These are phyloP conservation scores for Quercus rubra DNA, from an alignment of 306 rosid species.

Conservation along the genomic window DNA sequence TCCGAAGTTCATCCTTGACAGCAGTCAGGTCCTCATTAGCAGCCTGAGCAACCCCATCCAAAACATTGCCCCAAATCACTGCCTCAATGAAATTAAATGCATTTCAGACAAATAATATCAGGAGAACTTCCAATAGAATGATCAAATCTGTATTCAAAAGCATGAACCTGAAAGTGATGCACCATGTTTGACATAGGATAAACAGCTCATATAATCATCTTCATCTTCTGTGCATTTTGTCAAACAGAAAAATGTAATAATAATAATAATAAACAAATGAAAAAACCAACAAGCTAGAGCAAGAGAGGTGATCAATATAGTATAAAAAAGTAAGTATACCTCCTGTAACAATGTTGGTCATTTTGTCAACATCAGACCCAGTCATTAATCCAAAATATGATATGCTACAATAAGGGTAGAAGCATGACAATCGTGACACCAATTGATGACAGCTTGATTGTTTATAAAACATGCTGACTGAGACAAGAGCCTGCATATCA, in stretches of 20 bases:
- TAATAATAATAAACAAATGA: neutral
- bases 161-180: slow-evolving; percentile 79
- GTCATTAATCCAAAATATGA: slow-evolving; percentile 67
- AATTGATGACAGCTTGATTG: slow-evolving; percentile 39
- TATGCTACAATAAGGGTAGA: slow-evolving; percentile 70
- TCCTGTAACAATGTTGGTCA: slow-evolving; percentile 42
- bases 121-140: neutral
- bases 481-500: slow-evolving; percentile 65
- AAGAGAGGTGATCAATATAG: slow-evolving; percentile 4
- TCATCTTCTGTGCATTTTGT: slow-evolving; percentile 48
- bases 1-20: slow-evolving; percentile 54
- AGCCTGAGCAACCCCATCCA: slow-evolving; percentile 51
- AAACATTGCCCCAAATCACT: slow-evolving; percentile 80
- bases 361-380: slow-evolving; percentile 48
- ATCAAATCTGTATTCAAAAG: slow-evolving; percentile 12
- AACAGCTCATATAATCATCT: slow-evolving; percentile 46
- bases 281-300: slow-evolving; percentile 8
- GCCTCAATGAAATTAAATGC: slow-evolving; percentile 19
- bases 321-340: slow-evolving; percentile 41
- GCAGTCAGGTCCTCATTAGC: slow-evolving; percentile 49
- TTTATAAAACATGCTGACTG: slow-evolving; percentile 46
- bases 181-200: slow-evolving; percentile 67
- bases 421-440: slow-evolving; percentile 48
- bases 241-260: neutral
- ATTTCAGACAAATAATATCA: slow-evolving; percentile 17